Evolutionary conservation across 345 rosid genomes (phyloP), one percentile per base, ranked within the genome.

Genomic region (Eucalyptus pauciflora): DNA sequence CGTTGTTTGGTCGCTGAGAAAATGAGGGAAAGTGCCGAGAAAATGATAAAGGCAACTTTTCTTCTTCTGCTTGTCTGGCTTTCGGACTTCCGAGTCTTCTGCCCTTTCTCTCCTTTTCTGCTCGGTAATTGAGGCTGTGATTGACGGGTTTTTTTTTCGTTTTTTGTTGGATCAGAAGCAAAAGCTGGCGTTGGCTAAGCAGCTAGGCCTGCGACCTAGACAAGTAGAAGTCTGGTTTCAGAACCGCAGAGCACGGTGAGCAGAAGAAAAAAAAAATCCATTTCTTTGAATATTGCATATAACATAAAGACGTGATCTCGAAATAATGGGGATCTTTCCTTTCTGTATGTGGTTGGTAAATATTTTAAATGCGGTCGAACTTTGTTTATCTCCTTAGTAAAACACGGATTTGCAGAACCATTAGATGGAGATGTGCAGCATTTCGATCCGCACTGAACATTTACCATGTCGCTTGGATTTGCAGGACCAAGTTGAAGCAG

Each of bases 211-310:
- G 87, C 93, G 96, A 89, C 94, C 99, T 14, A 93, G 99, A 85
- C 99, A 98, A 89, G 99, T 98, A 25, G 99, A 98, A 90, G 99
- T 98, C 22, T 98, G 99, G 99, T 98, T 98, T 92, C 99, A 98
- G 89, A 98, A 98, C 94, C 94, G 99, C 90, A 94, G 99, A 92
- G 99, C 99, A 76, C 96, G 99, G 99, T 96, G 89, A 94, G 92
- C 86, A 7, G 87, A 43, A 48, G 2, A 33, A 71, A 48, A 54
- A 27, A 27, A 27, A 20, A 76, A 41, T 6, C 4, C 8, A 29
- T 62, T 18, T 76, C 43, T 22, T 41, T 37, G 83, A 76, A 76
- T 41, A 6, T 76, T 76, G 15, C 83, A 20, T 20, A 20, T 20
- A 11, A 11, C 48, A 37, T 20, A 11, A 76, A 16, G 13, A 11